Evolutionary conservation across 345 rosid genomes (phyloP).

Genomic region (Crucihimalaya himalaica): DNA sequence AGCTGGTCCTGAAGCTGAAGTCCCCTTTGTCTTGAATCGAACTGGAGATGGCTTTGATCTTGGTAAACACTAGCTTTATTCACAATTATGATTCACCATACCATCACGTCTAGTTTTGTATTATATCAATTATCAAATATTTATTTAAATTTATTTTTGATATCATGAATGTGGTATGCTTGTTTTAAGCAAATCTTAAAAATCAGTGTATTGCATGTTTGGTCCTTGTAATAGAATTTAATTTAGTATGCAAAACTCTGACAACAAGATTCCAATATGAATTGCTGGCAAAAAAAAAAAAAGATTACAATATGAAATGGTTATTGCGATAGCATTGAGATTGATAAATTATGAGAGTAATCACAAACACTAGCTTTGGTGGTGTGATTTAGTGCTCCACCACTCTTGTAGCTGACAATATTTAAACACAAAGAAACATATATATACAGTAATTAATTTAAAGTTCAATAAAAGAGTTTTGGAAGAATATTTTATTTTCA

Average conservation of each 20-base stretch:
- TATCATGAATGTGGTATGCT: neutral
- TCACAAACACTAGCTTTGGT: neutral
- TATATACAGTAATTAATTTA: neutral
- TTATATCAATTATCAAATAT: no score
- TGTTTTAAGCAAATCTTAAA: neutral
- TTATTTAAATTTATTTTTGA: no score
- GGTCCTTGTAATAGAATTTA: neutral
- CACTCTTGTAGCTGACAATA: slow-evolving; percentile 15
- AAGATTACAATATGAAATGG: neutral
- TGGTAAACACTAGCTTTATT: no score
- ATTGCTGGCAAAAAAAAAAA: no score
- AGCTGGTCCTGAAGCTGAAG: no score
- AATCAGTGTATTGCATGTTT: neutral
- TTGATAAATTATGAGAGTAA: neutral
- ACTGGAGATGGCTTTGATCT: no score
- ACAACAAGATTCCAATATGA: neutral
- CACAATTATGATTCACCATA: no score
- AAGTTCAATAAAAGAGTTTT: neutral
- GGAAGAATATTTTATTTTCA: neutral
- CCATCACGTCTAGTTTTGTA: no score
- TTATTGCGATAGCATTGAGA: neutral
- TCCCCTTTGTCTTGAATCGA: no score
- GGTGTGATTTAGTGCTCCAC: slow-evolving; percentile 27
- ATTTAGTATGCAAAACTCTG: neutral
- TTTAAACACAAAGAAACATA: neutral